These are phyloP conservation scores for Paracorniculantispora psalliotae DNA, from an alignment of 2,329 filamentous ascomycete species.

Conservation along the genomic window DNA sequence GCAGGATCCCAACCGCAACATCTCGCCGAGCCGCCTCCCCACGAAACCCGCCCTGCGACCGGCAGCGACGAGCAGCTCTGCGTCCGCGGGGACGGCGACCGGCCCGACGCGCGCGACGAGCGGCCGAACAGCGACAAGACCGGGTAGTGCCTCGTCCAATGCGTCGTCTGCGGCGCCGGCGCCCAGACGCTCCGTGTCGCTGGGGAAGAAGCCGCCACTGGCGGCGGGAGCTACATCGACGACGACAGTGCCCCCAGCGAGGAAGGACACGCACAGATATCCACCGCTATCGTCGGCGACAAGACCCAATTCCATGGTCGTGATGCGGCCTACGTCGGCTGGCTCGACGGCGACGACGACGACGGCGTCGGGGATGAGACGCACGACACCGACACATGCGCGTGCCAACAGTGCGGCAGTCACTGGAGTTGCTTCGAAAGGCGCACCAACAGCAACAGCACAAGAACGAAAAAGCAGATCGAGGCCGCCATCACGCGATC, in stretches of 20 bases:
- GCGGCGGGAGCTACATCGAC: background rate
- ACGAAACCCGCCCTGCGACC: conserved; percentile 36
- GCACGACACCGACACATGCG: conserved; percentile 28
- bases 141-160: conserved; percentile 1
- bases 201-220: conserved; percentile 15
- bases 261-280: conserved; percentile 25
- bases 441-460: conserved; percentile 19
- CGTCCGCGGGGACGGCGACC: conserved; percentile 15
- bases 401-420: conserved; percentile 29
- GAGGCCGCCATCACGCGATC: conserved; percentile 27
- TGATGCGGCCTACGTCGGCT: conserved; percentile 20
- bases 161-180: background rate
- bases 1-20: conserved; percentile 27
- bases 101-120: conserved; percentile 14
- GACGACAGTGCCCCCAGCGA: conserved; percentile 14
- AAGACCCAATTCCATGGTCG: conserved; percentile 16
- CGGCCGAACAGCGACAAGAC: conserved; percentile 11
- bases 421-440: background rate
- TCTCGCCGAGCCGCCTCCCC: conserved; percentile 47
- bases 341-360: conserved; percentile 17
- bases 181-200: conserved; percentile 19
- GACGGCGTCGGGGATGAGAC: conserved; percentile 20
- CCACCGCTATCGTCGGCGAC: conserved; percentile 28
- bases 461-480: conserved; percentile 22
- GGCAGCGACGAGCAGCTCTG: conserved; percentile 20